Evolutionary conservation across 805 yeast species (phyloP).

Genomic region (Crinitomyces ghanaensis): DNA sequence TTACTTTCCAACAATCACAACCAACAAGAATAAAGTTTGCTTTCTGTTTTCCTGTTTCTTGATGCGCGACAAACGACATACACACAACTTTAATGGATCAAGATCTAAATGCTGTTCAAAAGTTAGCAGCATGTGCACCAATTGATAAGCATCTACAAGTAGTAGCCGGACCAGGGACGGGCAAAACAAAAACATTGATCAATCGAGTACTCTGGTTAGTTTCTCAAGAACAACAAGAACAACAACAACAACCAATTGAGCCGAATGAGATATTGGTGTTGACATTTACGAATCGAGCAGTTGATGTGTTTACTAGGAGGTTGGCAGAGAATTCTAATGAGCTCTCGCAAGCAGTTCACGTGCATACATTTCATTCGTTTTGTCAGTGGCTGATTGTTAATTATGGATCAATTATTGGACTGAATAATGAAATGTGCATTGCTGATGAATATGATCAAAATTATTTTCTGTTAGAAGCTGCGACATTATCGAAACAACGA

Average conservation of each 20-base stretch:
- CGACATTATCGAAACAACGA: neutral
- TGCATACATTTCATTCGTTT: constrained; percentile 87
- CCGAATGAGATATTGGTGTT: constrained; percentile 69
- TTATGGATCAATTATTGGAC: constrained; percentile 43
- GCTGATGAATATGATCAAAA: constrained; percentile 12
- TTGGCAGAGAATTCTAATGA: constrained; percentile 22
- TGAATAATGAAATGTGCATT: constrained; percentile 30
- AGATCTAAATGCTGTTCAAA: constrained; percentile 8
- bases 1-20: no score
- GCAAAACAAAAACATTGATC: constrained; percentile 74
- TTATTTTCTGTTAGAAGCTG: constrained; percentile 1
- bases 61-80: no score
- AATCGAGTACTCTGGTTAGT: constrained; percentile 63
- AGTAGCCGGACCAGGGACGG: constrained; percentile 62
- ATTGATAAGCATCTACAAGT: constrained; percentile 30
- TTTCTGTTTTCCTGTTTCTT: no score
- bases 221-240: constrained; percentile 25
- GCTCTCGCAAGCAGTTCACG: constrained; percentile 34
- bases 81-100: no score
- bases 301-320: constrained; percentile 67
- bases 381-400: constrained; percentile 46
- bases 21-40: no score
- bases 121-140: constrained; percentile 4
- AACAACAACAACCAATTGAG: constrained; percentile 32
- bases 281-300: constrained; percentile 90